Evolutionary conservation across 2,329 filamentous ascomycete species (phyloP).

Genomic region (Septoria linicola): DNA sequence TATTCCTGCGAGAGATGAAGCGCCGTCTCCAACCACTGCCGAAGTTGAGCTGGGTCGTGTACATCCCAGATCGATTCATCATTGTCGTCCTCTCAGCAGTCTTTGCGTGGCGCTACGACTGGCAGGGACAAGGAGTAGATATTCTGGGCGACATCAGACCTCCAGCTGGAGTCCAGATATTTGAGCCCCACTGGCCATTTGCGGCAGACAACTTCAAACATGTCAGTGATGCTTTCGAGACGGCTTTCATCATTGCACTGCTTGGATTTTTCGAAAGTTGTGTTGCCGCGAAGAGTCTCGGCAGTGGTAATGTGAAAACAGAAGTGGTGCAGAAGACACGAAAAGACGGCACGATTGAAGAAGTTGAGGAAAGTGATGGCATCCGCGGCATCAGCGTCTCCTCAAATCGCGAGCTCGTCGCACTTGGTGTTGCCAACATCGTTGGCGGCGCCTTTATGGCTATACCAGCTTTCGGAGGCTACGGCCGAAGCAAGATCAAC

Average conservation of each 20-base stretch:
- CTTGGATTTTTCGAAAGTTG: constrained; percentile 99
- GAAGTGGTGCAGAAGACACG: constrained; percentile 48
- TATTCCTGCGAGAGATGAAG: constrained; percentile 81
- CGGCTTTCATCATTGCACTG: constrained; percentile 87
- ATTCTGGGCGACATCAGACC: constrained; percentile 81
- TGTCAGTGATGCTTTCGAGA: constrained; percentile 82
- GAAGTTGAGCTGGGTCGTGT: constrained; percentile 67
- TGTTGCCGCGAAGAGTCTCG: constrained; percentile 88
- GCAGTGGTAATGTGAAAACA: constrained; percentile 55
- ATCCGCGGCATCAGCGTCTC: constrained; percentile 81
- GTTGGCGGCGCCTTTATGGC: constrained; percentile 88
- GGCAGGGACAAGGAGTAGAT: constrained; percentile 77
- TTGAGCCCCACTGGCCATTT: constrained; percentile 85
- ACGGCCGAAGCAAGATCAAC: constrained; percentile 94
- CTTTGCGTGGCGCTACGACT: constrained; percentile 71
- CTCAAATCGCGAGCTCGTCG: constrained; percentile 89
- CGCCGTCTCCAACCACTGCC: constrained; percentile 74
- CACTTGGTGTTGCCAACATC: constrained; percentile 87
- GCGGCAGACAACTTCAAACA: constrained; percentile 72
- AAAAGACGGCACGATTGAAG: constrained; percentile 33
- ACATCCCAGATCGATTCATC: constrained; percentile 85
- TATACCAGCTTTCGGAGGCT: constrained; percentile 90
- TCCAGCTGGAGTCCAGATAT: constrained; percentile 59
- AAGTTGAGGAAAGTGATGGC: constrained; percentile 44
- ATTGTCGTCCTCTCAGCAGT: constrained; percentile 84